phyloP scores from a whole-genome alignment of 331 rosid genomes.

The Pyracantha coccinea region DNA sequence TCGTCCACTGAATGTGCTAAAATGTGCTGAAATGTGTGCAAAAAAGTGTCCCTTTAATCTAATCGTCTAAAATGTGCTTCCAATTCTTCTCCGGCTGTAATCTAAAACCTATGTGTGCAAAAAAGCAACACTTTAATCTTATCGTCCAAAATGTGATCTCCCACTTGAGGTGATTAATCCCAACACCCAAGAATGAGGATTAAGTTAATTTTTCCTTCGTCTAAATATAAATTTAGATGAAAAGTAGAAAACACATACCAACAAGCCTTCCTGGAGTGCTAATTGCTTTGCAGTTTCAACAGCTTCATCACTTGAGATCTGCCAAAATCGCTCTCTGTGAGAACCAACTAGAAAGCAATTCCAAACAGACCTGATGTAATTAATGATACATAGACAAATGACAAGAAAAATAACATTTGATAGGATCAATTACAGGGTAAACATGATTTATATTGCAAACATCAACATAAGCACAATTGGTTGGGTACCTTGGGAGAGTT shows the following conservation, averaged over 20 bases:
- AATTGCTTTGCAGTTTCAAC: constrained; percentile 88
- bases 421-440: neutral
- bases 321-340: constrained; percentile 26
- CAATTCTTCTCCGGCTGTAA: too few relatives aligned
- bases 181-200: neutral
- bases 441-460: neutral
- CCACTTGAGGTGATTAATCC: neutral
- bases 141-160: neutral
- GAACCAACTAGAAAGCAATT: constrained; percentile 2
- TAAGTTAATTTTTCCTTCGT: neutral
- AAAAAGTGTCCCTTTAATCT: too few relatives aligned
- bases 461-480: neutral
- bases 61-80: too few relatives aligned
- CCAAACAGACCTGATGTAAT: neutral
- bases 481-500: neutral
- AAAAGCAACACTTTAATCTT: too few relatives aligned
- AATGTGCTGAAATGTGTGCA: too few relatives aligned
- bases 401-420: neutral
- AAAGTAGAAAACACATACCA: constrained; percentile 46
- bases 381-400: too few relatives aligned
- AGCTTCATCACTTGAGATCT: constrained; percentile 91
- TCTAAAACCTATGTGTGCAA: too few relatives aligned
- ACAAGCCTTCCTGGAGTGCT: constrained; percentile 95
- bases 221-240: neutral
- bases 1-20: too few relatives aligned